Evolutionary conservation across 139 green algal species (phyloP).

Genomic region (Chlorokybus atmophyticus): DNA sequence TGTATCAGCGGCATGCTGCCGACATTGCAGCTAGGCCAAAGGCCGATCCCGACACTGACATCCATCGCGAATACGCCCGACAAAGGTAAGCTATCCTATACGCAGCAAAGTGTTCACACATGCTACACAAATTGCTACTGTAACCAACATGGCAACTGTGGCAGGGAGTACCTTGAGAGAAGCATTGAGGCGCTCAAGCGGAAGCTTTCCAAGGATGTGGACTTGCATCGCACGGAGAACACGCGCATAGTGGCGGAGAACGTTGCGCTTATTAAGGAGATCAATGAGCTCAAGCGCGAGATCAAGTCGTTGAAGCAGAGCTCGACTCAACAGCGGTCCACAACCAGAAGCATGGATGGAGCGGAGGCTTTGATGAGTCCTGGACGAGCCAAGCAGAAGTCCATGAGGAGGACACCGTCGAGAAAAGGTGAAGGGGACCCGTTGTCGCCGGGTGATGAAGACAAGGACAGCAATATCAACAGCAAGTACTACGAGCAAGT

Average conservation of each 20-base stretch:
- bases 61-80: conserved; percentile 50
- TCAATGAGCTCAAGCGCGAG: conserved; percentile 74
- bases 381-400: not conserved
- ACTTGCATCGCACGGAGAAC: conserved; percentile 50
- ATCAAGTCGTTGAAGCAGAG: conserved; percentile 35
- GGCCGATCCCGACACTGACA: conserved; percentile 39
- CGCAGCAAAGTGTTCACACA: no score
- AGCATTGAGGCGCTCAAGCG: conserved; percentile 58
- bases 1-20: conserved; percentile 60
- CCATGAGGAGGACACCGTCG: not conserved
- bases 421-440: not conserved
- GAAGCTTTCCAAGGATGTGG: conserved; percentile 59
- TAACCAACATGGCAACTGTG: no score
- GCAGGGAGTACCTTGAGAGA: conserved; percentile 54
- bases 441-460: not conserved
- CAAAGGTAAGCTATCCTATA: conserved; percentile 41
- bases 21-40: conserved; percentile 11
- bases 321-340: not conserved
- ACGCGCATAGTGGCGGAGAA: conserved; percentile 62
- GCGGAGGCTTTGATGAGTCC: not conserved
- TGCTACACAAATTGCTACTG: no score
- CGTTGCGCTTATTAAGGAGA: conserved; percentile 69
- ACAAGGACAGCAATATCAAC: not conserved
- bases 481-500: not conserved
- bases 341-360: not conserved